These are phyloP conservation scores for Cucumis melo DNA, from an alignment of 306 rosid genomes.

Conservation along the genomic window DNA sequence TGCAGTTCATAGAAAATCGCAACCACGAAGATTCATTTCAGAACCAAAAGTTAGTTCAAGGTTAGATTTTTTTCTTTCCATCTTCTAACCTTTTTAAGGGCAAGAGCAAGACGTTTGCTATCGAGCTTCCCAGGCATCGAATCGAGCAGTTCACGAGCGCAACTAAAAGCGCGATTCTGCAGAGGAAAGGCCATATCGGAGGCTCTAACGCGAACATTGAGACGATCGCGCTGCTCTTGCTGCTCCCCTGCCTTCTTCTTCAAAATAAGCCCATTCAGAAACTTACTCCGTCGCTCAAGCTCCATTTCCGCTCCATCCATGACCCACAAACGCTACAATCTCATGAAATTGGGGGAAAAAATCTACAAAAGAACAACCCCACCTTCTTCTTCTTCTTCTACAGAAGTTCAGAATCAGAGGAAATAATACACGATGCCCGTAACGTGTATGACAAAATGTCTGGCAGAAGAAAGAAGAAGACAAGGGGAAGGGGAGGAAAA, in stretches of 20 bases:
- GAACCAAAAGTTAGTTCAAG: background rate
- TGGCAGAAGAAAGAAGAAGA: conserved; percentile 1
- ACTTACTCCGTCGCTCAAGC: conserved; percentile 80
- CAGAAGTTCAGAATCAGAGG: background rate
- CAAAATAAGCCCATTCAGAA: conserved; percentile 54
- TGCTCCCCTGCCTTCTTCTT: conserved; percentile 73
- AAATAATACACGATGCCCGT: background rate
- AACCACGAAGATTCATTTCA: background rate
- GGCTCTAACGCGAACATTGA: conserved; percentile 50
- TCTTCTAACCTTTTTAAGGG: conserved; percentile 67
- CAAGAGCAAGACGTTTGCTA: conserved; percentile 65
- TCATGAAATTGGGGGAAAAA: background rate
- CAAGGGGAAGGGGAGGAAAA: background rate
- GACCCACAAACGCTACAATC: conserved; percentile 15
- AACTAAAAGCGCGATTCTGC: conserved; percentile 65
- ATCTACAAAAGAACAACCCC: background rate
- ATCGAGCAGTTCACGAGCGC: conserved; percentile 59
- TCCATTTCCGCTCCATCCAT: conserved; percentile 76
- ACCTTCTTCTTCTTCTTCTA: background rate
- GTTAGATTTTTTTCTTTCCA: background rate
- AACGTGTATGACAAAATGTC: conserved; percentile 16
- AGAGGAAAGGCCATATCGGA: conserved; percentile 62
- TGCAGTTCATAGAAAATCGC: background rate
- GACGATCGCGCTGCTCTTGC: conserved; percentile 36
- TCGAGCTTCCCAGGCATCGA: conserved; percentile 79